phyloP scores from a whole-genome alignment of 2,329 filamentous ascomycete species.

The Zymoseptoria pseudotritici region DNA sequence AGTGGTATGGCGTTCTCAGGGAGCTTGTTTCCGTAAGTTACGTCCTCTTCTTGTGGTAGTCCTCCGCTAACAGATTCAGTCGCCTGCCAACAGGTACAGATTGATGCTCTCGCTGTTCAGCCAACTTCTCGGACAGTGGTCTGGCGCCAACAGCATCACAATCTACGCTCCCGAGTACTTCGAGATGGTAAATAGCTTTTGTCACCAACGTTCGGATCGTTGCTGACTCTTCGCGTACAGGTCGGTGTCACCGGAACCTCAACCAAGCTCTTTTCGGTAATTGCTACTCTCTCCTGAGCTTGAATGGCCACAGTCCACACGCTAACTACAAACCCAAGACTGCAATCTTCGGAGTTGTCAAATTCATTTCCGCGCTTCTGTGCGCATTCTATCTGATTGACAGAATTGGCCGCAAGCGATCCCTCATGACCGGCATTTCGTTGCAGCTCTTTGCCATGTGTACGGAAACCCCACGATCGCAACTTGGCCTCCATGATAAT shows the following conservation, averaged over 20 bases:
- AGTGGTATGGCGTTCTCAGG: slow-evolving; percentile 30
- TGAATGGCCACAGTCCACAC: neutral
- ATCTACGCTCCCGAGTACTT: slow-evolving; percentile 71
- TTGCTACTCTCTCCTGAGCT: neutral
- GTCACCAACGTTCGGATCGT: neutral
- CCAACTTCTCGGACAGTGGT: slow-evolving; percentile 67
- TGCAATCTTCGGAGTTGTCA: slow-evolving; percentile 68
- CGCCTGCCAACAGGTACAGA: slow-evolving; percentile 64
- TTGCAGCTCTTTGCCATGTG: slow-evolving; percentile 41
- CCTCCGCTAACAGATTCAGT: slow-evolving; percentile 11
- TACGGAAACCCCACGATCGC: slow-evolving; percentile 1
- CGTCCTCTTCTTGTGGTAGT: neutral
- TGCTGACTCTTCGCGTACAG: slow-evolving; percentile 41
- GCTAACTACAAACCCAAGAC: slow-evolving; percentile 33
- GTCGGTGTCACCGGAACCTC: slow-evolving; percentile 53
- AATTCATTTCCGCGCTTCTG: slow-evolving; percentile 57
- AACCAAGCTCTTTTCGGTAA: slow-evolving; percentile 51
- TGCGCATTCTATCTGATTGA: slow-evolving; percentile 76
- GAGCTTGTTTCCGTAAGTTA: slow-evolving; percentile 52
- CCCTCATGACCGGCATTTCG: slow-evolving; percentile 38
- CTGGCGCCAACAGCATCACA: slow-evolving; percentile 58
- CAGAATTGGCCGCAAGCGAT: slow-evolving; percentile 58
- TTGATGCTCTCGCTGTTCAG: slow-evolving; percentile 61
- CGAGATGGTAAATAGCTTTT: slow-evolving; percentile 44
- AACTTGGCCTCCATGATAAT: no score